Evolutionary conservation across 768 basidiomycete species (phyloP), one percentile per base, ranked within the genome.

Genomic region (Lactarius tabidus): DNA sequence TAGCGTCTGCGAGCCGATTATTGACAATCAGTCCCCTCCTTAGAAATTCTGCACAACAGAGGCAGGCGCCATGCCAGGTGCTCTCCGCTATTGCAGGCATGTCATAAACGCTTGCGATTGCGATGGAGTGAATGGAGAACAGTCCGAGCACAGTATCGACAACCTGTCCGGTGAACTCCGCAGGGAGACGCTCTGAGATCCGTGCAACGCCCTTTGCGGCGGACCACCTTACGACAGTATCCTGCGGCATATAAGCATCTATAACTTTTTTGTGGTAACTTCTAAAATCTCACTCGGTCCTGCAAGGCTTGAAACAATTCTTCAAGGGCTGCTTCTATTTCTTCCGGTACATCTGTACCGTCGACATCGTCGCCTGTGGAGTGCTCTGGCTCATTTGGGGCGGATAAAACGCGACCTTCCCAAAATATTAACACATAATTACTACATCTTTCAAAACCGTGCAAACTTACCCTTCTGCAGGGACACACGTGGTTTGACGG

Each of bases 221-320:
- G 17, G 96, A 94, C 85, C 93, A 98, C 57, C 97, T 89, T 15
- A 98, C 93, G 31, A 95, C 80, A 0, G 96, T 98, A 71, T 97
- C 95, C 95, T 98, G 52, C 66, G 39, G 35, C 28, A 66, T 65
- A 54, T 60, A 43, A 9, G 31, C 41, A n/a, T 67, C 0, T 31
- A 69, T 17, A 69, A 7, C 41, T 8, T 38, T 29, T 57, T 53
- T 48, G 12, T n/a, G 20, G 23, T 10, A n/a, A n/a, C 15, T 56
- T 20, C 20, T 18, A 57, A n/a, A 48, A 26, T 23, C 75, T 41
- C 66, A 95, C 95, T 75, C 86, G 91, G 73, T 99, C 95, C 71
- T 91, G 87, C 29, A 98, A 75, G 28, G 81, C 79, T 54, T 79
- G 79, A 67, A 98, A 86, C 2, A 98, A 75, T 28, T 85, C 82